Conservation (phyloP, 2,329 filamentous ascomycete genomes). For the Penicillium griseofulvum region DNA sequence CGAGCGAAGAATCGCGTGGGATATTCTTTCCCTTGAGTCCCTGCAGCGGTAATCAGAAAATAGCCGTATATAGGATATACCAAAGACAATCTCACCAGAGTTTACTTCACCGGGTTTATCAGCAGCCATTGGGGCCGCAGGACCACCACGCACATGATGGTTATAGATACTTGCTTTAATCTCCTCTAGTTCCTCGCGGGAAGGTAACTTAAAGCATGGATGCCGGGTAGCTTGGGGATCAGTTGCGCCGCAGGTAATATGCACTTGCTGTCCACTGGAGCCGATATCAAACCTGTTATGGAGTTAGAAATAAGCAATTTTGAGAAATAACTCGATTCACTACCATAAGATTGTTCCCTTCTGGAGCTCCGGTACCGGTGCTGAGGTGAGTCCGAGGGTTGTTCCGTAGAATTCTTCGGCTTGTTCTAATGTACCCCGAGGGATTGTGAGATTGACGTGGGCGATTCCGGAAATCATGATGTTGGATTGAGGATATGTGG, state of each 20-base stretch:
- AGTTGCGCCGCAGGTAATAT: slow-evolving; percentile 50
- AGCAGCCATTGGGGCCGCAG: slow-evolving; percentile 52
- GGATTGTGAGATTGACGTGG: slow-evolving; percentile 61
- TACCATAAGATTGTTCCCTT: slow-evolving; percentile 56
- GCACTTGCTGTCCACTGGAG: slow-evolving; percentile 54
- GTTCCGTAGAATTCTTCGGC: slow-evolving; percentile 56
- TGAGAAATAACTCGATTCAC: background rate
- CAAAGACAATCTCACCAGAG: slow-evolving; percentile 33
- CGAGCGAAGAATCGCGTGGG: slow-evolving; percentile 62
- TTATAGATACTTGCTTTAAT: slow-evolving; percentile 53
- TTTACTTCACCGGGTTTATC: slow-evolving; percentile 55
- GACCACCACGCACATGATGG: slow-evolving; percentile 50
- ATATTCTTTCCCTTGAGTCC: slow-evolving; percentile 57
- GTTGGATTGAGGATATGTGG: background rate
- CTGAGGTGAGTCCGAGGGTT: slow-evolving; percentile 55
- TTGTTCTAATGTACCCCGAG: slow-evolving; percentile 50
- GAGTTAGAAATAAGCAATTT: background rate
- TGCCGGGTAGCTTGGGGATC: slow-evolving; percentile 49
- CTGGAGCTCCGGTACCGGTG: slow-evolving; percentile 54
- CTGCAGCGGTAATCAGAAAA: slow-evolving; percentile 31
- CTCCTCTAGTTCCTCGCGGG: slow-evolving; percentile 47
- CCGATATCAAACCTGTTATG: slow-evolving; percentile 54
- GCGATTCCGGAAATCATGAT: slow-evolving; percentile 54
- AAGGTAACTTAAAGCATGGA: slow-evolving; percentile 58
- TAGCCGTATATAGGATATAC: background rate